These are phyloP conservation scores for Limnomonas spitsbergensis DNA, from an alignment of 139 green algal species.

Conservation along the genomic window DNA sequence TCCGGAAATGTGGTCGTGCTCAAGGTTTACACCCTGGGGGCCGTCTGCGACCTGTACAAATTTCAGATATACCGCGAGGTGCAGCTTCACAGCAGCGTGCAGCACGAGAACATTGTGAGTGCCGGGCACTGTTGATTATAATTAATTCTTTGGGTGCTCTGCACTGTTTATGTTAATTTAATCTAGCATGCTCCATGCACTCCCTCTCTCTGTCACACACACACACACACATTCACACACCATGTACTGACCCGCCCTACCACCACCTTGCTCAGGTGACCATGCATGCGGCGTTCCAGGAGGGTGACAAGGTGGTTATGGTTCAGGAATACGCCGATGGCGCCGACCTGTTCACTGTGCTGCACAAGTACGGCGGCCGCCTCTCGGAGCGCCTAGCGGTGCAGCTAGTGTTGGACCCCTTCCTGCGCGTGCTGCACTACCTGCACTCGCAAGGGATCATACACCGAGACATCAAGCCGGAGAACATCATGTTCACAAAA, in stretches of 20 bases:
- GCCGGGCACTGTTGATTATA: too few species aligned
- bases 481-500: slow-evolving; percentile 62
- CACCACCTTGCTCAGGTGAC: slow-evolving; percentile 28
- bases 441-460: slow-evolving; percentile 43
- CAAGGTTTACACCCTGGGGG: slow-evolving; percentile 49
- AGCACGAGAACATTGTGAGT: slow-evolving; percentile 53
- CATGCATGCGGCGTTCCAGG: slow-evolving; percentile 52
- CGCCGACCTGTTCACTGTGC: slow-evolving; percentile 53
- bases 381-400: slow-evolving; percentile 53
- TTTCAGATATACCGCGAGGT: slow-evolving; percentile 61
- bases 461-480: slow-evolving; percentile 32
- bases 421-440: slow-evolving; percentile 48
- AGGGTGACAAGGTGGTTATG: slow-evolving; percentile 47
- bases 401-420: slow-evolving; percentile 60
- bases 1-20: slow-evolving; percentile 48
- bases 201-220: too few species aligned
- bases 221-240: too few species aligned
- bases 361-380: slow-evolving; percentile 58
- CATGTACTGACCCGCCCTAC: too few species aligned
- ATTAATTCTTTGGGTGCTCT: background rate
- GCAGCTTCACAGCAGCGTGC: slow-evolving; percentile 36
- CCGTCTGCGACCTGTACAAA: slow-evolving; percentile 58
- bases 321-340: slow-evolving; percentile 58
- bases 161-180: background rate
- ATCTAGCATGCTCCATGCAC: background rate